These are phyloP conservation scores for Crithidia bombi DNA, from an alignment of 208 protist genomes.

Conservation along the genomic window DNA sequence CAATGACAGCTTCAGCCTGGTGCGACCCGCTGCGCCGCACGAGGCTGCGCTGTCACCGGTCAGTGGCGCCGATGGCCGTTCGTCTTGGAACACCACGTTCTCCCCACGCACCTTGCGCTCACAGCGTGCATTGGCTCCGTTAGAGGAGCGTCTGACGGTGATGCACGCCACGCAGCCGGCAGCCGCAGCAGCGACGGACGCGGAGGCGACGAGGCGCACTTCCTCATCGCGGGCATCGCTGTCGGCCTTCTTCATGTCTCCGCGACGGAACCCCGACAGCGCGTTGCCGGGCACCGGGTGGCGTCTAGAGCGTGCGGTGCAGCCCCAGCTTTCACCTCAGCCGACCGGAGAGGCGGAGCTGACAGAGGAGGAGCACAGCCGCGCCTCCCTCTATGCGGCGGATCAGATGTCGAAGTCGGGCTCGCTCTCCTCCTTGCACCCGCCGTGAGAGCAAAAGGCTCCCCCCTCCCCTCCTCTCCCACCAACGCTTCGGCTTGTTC, in stretches of 20 bases:
- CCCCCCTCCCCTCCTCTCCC: no score
- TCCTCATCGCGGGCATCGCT: neutral
- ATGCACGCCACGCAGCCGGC: neutral
- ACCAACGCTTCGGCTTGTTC: no score
- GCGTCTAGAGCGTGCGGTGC: conserved; percentile 16
- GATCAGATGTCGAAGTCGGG: conserved; percentile 2
- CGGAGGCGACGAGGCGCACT: neutral
- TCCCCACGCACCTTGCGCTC: no score
- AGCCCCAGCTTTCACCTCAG: neutral
- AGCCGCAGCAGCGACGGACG: neutral
- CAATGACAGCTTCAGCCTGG: no score
- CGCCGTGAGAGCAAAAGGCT: neutral
- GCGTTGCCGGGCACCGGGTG: neutral
- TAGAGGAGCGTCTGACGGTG: neutral
- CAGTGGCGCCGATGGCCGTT: no score
- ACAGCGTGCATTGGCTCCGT: no score
- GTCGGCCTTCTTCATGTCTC: neutral
- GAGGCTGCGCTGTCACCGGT: no score
- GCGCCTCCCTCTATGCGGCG: conserved; percentile 16
- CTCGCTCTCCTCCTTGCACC: neutral
- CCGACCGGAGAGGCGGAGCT: neutral
- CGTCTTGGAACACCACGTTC: no score
- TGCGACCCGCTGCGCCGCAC: no score
- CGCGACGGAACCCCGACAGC: neutral
- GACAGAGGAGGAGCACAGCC: conserved; percentile 1